phyloP scores from a whole-genome alignment of 2,329 filamentous ascomycete species.

The Cercospora sojina region DNA sequence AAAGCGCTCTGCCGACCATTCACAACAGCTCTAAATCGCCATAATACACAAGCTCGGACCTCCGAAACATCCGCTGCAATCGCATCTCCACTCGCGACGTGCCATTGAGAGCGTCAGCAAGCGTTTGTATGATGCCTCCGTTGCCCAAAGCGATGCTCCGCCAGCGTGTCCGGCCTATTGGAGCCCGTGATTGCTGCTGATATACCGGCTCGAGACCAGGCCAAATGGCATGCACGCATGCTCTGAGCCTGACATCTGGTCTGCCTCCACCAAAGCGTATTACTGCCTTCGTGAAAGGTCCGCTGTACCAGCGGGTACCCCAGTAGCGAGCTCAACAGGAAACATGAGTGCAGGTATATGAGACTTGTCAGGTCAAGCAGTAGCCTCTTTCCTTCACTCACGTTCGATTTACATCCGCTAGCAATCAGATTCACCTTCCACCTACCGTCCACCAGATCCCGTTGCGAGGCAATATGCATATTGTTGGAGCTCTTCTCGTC shows the following conservation, averaged over 20 bases:
- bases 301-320: not conserved
- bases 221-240: not conserved
- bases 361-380: not conserved
- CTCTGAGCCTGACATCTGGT: not conserved
- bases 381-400: not conserved
- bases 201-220: not conserved
- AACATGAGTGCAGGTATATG: not conserved
- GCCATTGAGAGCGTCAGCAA: not conserved
- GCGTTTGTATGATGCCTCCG: not conserved
- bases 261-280: not conserved
- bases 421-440: not conserved
- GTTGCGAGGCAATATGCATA: constrained; percentile 17
- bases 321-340: not conserved
- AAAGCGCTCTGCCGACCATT: not conserved
- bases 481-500: constrained; percentile 18
- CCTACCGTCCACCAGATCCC: not conserved
- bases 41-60: not conserved
- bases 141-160: not conserved
- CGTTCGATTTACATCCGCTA: not conserved
- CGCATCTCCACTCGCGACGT: not conserved
- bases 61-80: not conserved
- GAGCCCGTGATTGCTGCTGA: not conserved
- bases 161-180: not conserved
- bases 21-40: not conserved
- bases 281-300: not conserved